Evolutionary conservation across 169 alveolate genomes (phyloP), one percentile per base, ranked within the genome.

Genomic region (Plasmodium gonderi): DNA sequence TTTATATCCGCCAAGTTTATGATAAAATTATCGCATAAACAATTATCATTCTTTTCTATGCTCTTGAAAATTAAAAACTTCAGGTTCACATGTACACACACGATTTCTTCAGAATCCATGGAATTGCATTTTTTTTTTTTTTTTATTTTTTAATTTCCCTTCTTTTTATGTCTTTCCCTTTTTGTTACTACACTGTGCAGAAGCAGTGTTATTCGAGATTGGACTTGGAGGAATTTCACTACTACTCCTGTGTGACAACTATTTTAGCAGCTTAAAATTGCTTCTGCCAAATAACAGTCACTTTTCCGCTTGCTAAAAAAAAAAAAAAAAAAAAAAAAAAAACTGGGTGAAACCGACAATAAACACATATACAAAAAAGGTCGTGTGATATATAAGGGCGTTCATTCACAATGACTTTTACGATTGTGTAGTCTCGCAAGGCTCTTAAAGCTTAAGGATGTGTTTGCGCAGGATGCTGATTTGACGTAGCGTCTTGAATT

Each of bases 71-170:
- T 83, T 47, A 69, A 49, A 29, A 83, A 83, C 64, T 83, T 83
- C 47, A 83, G 64, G 78, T 38, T 45, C 74, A 83, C 54, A 42
- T 83, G 82, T 36, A 72, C 92, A 60, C 83, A 83, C n/a, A 68
- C 82, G 42, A 83, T 51, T 49, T 83, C 92, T 33, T 83, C 92
- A 44, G 64, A 47, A 49, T 68, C 92, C 92, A 83, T 83, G 31
- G 92, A 69, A 49, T 14, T 45, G n/a, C 77, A 42, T 47, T 42
- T 80, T 60, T 72, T 49, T 79, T n/a, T n/a, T n/a, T n/a, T n/a
- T n/a, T n/a, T n/a, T n/a, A n/a, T n/a, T n/a, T n/a, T n/a, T n/a
- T n/a, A n/a, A n/a, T n/a, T n/a, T n/a, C n/a, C n/a, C n/a, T n/a
- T n/a, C n/a, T n/a, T n/a, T n/a, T n/a, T n/a, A n/a, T n/a, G n/a